These are phyloP conservation scores for Hordeum pubiflorum DNA, from an alignment of 202 grass and related monocot species.

Conservation along the genomic window DNA sequence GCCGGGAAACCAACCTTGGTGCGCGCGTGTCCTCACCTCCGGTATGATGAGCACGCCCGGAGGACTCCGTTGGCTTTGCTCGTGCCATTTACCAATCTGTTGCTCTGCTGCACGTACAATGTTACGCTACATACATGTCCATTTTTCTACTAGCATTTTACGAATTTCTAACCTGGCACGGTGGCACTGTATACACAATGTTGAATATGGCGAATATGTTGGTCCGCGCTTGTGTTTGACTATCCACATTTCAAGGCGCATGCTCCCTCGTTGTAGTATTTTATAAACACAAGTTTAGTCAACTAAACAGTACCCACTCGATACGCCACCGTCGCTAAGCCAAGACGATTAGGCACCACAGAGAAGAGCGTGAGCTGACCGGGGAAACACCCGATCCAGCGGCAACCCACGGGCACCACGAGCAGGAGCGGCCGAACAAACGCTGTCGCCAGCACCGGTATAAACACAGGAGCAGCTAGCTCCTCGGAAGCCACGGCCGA, in stretches of 20 bases:
- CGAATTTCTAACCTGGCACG: too few relatives aligned
- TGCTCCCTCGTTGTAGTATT: neutral
- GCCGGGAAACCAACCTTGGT: neutral
- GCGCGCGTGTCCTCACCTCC: neutral
- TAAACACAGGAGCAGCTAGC: neutral
- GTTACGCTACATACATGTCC: too few relatives aligned
- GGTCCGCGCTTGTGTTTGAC: too few relatives aligned
- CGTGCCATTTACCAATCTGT: too few relatives aligned
- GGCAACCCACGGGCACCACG: neutral
- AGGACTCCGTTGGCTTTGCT: too few relatives aligned
- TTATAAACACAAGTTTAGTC: neutral
- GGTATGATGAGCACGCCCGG: neutral
- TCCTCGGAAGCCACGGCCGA: conserved; percentile 15
- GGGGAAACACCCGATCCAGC: conserved; percentile 18
- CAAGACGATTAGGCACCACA: neutral
- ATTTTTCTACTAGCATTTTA: too few relatives aligned
- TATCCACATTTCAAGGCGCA: neutral
- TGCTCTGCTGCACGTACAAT: too few relatives aligned
- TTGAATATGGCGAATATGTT: too few relatives aligned
- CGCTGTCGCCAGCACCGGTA: neutral
- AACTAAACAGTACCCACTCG: neutral
- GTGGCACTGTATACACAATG: too few relatives aligned
- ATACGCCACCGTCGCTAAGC: neutral
- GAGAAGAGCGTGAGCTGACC: conserved; percentile 12
- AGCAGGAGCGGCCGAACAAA: neutral